phyloP scores from a whole-genome alignment of 176 grass and related monocot species.

The Hyparrhenia diplandra region DNA sequence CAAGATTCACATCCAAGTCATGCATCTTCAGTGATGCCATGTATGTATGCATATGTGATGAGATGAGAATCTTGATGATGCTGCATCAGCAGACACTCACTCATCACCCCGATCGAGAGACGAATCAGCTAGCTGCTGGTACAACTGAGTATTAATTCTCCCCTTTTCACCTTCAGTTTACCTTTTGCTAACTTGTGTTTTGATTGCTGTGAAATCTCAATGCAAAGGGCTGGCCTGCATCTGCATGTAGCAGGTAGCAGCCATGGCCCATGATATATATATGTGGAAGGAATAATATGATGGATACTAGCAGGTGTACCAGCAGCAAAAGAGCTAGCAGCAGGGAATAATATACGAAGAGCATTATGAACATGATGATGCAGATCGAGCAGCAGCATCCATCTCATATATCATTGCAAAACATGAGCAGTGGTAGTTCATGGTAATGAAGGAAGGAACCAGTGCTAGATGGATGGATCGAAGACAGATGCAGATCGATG shows the following conservation, averaged over 20 bases:
- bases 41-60: conserved; percentile 36
- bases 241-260: background rate
- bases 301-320: background rate
- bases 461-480: background rate
- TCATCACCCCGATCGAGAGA: background rate
- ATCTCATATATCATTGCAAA: background rate
- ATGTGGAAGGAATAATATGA: too few relatives aligned
- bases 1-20: conserved; percentile 84
- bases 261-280: background rate
- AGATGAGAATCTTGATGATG: conserved; percentile 99
- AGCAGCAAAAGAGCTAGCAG: background rate
- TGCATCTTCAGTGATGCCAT: background rate
- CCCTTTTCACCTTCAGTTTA: background rate
- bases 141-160: background rate
- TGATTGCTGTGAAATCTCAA: background rate
- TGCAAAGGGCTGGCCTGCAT: background rate
- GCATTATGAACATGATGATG: background rate
- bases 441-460: background rate
- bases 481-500: background rate
- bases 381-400: background rate
- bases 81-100: conserved; percentile 80
- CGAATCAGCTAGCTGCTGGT: background rate
- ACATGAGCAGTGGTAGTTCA: background rate
- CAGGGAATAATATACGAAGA: background rate
- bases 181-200: background rate